These are phyloP conservation scores for Syzygium aqueum DNA, from an alignment of 345 rosid genomes.

Conservation along the genomic window DNA sequence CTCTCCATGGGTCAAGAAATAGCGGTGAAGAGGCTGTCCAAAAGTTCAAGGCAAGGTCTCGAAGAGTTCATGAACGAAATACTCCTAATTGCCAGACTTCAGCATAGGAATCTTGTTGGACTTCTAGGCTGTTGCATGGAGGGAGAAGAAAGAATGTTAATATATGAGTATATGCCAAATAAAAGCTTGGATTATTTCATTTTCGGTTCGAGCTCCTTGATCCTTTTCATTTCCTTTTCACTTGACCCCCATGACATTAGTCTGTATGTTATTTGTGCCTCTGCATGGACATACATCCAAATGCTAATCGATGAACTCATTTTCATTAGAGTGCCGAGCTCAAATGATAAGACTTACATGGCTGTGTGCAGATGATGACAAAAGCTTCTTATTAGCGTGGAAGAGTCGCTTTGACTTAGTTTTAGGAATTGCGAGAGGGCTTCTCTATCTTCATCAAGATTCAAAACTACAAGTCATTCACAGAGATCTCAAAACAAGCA, in stretches of 20 bases:
- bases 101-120: conserved; percentile 28
- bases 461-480: conserved; percentile 41
- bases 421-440: conserved; percentile 39
- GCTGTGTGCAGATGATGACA: conserved; percentile 16
- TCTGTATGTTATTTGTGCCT: no score
- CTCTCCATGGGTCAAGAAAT: conserved; percentile 19
- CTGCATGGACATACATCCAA: no score
- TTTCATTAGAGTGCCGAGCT: not conserved
- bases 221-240: not conserved
- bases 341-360: not conserved
- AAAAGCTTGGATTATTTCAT: conserved; percentile 24
- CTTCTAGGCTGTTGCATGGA: conserved; percentile 22
- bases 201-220: conserved; percentile 5
- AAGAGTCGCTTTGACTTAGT: conserved; percentile 18
- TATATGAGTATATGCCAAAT: conserved; percentile 29
- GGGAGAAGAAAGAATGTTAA: conserved; percentile 16
- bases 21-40: conserved; percentile 32
- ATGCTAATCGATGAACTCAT: not conserved
- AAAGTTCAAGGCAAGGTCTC: conserved; percentile 19
- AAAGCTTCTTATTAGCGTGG: conserved; percentile 19
- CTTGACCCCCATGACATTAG: not conserved
- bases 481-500: conserved; percentile 44
- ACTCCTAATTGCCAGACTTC: conserved; percentile 23
- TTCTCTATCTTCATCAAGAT: conserved; percentile 49
- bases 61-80: conserved; percentile 28